Base-by-base conservation (phyloP, 1,284 basidiomycete genomes). In the Rhodotorula sp. region DNA sequence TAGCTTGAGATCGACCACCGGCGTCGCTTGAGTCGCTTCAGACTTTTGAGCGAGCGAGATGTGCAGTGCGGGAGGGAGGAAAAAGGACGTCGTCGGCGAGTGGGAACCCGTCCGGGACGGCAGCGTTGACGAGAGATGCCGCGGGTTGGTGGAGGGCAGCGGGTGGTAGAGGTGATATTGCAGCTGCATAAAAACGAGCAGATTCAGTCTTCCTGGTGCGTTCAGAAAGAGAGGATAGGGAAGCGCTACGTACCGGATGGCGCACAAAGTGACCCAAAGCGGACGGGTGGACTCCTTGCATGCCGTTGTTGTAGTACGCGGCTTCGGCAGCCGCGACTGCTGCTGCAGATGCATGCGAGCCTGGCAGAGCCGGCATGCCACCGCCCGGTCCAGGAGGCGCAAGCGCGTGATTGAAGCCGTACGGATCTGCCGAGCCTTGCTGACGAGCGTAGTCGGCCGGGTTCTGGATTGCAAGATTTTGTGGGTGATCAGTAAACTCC, bases 141-240 rank as follows among this genome's bases (percentile, higher is more conserved):
- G 70, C 18, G 72, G 64, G 48, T 71, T 62, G 20, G 72, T 71
- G 10, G 80, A 71, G 3, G 81, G 84, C 0, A 84, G 83, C 0
- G 84, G 82, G 4, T 91, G 89, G 82, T 97, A 98, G 44, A 97
- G 86, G 77, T 97, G 93, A 79, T 98, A 93, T 79, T 96, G 88
- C 60, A 96, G 86, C 89, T 93, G 78, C 33, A 18, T 10, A n/a
- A 37, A n/a, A 17, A 18, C 22, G 33, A 0, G 6, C 4, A 15
- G 3, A 10, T 12, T 60, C 60, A 53, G 29, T 6, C 4, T 26
- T 2, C 12, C 6, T 48, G 6, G 37, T 42, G 5, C 45, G 14
- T 4, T n/a, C 42, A 46, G 51, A 26, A 54, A 20, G 61, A 20
- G 15, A 4, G 10, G 8, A 24, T 0, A 29, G 26, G 4, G 15